Percentiles rank a stretch among this genome's conserved stretches.
Evolutionary conservation across 192 early-diverging fungal species (phyloP).

Genomic region (Umbelopsis vinacea): DNA sequence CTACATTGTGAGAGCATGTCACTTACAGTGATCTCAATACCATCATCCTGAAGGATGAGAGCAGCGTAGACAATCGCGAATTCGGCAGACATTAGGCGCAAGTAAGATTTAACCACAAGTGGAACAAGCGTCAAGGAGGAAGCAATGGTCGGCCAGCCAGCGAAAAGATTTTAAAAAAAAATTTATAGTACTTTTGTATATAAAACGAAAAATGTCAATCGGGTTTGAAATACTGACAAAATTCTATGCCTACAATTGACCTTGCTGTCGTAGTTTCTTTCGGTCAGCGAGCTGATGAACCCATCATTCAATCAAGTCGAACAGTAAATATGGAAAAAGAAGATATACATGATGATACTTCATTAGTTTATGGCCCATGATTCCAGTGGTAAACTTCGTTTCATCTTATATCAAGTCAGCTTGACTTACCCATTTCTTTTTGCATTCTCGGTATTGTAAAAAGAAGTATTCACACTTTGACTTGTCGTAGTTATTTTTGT

Average conservation of each 20-base stretch:
- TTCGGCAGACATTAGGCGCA: constrained; percentile 62
- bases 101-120: constrained; percentile 26
- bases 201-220: no score
- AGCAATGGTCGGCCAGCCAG: background rate
- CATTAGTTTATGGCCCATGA: no score
- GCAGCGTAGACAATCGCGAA: constrained; percentile 92
- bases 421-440: constrained; percentile 58
- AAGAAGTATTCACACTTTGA: constrained; percentile 52
- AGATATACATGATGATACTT: no score
- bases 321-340: background rate
- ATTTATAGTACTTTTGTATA: background rate
- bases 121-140: constrained; percentile 24
- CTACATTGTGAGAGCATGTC: background rate
- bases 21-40: constrained; percentile 90
- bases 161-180: background rate
- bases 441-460: constrained; percentile 58
- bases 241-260: background rate
- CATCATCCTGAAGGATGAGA: constrained; percentile 96
- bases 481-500: constrained; percentile 57
- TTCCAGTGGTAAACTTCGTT: no score
- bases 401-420: background rate
- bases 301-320: constrained; percentile 1
- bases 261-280: constrained; percentile 15
- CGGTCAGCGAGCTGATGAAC: background rate
- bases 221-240: background rate